Conservation (phyloP, 805 yeast species). For the Myxozyma kluyveri region DNA sequence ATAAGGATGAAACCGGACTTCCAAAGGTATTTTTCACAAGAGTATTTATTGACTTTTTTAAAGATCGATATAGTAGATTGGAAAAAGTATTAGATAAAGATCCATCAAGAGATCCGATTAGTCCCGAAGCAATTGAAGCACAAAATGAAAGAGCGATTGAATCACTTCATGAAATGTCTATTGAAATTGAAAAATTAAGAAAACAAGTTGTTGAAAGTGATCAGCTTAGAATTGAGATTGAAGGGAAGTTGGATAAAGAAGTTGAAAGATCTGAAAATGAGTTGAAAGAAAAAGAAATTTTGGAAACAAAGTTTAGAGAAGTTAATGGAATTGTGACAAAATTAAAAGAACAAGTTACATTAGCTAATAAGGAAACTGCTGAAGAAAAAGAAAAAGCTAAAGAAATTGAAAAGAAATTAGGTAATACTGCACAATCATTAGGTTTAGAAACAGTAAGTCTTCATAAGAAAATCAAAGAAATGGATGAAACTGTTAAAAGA, state of each 20-base stretch:
- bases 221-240: slow-evolving; percentile 1
- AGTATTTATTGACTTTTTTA: slow-evolving; percentile 60
- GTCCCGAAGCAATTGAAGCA: slow-evolving; percentile 25
- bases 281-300: slow-evolving; percentile 3
- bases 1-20: slow-evolving; percentile 76
- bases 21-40: slow-evolving; percentile 77
- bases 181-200: slow-evolving; percentile 13
- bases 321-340: slow-evolving; percentile 2
- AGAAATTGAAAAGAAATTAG: slow-evolving; percentile 10
- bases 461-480: slow-evolving; percentile 31
- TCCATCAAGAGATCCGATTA: slow-evolving; percentile 67
- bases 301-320: slow-evolving; percentile 7
- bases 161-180: slow-evolving; percentile 16
- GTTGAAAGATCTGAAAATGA: slow-evolving; percentile 4
- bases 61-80: slow-evolving; percentile 67
- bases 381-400: slow-evolving; percentile 17
- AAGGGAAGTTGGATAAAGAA: slow-evolving; percentile 4
- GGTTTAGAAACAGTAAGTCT: slow-evolving; percentile 35
- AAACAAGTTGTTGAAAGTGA: slow-evolving; percentile 4
- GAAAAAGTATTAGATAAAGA: slow-evolving; percentile 68
- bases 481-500: slow-evolving; percentile 42
- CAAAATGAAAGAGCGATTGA: slow-evolving; percentile 25
- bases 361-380: slow-evolving; percentile 13
- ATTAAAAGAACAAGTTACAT: slow-evolving; percentile 9
- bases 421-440: slow-evolving; percentile 30